phyloP scores from a whole-genome alignment of 345 rosid species.

The Euclidium syriacum region DNA sequence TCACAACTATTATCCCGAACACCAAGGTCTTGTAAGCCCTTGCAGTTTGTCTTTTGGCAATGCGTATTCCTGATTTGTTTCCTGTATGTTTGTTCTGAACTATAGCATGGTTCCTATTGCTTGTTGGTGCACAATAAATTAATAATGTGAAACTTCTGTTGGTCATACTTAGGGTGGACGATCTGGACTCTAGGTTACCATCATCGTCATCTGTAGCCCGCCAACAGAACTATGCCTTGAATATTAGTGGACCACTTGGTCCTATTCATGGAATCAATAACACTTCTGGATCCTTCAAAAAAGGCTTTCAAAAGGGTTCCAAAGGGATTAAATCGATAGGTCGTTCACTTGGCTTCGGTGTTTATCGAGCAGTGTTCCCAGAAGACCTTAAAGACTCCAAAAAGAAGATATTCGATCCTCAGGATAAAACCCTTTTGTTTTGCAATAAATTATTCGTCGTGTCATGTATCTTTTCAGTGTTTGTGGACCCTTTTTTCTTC shows the following conservation, averaged over 20 bases:
- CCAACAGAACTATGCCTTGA: constrained; percentile 55
- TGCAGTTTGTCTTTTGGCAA: not conserved
- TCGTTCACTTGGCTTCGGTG: constrained; percentile 88
- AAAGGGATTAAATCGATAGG: constrained; percentile 93
- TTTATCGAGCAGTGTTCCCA: constrained; percentile 86
- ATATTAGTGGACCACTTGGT: constrained; percentile 52
- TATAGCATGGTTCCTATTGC: not conserved
- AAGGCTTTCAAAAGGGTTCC: constrained; percentile 77
- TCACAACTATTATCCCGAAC: not conserved
- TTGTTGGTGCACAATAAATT: not conserved
- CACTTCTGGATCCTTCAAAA: constrained; percentile 68
- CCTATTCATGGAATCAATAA: constrained; percentile 41
- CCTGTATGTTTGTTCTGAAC: not conserved
- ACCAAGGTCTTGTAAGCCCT: not conserved
- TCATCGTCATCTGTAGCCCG: constrained; percentile 59
- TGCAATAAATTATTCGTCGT: constrained; percentile 71
- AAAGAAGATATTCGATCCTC: constrained; percentile 89
- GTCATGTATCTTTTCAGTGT: constrained; percentile 80
- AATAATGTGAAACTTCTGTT: not conserved
- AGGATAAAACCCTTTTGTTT: constrained; percentile 67
- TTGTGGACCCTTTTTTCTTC: constrained; percentile 84
- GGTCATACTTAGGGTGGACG: constrained; percentile 57
- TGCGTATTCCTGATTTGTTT: not conserved
- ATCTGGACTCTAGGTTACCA: constrained; percentile 75
- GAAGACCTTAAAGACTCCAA: constrained; percentile 91